Conservation (phyloP, 225 moss, liverwort and hornwort species). For the Pseudoscleropodium purum region DNA sequence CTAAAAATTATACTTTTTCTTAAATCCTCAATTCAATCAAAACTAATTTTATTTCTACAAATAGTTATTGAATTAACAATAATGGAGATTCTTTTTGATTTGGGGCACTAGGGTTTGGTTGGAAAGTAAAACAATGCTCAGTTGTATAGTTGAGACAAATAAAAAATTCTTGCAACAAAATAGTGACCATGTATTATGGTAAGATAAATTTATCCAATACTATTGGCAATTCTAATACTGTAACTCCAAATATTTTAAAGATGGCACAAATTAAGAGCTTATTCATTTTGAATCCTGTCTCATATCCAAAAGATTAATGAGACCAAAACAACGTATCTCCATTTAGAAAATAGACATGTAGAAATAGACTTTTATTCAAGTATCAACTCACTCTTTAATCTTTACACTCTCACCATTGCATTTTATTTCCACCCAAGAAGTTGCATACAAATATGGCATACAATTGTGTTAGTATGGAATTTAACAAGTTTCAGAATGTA, state of each 20-base stretch:
- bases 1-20: background rate
- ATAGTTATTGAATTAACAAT: background rate
- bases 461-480: background rate
- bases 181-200: accelerated
- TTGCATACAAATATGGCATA: background rate
- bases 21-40: background rate
- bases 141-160: background rate
- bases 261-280: background rate
- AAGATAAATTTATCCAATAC: background rate
- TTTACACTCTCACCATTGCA: background rate
- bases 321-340: background rate
- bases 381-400: accelerated
- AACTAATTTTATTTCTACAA: background rate
- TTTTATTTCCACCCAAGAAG: accelerated
- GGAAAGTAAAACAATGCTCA: background rate
- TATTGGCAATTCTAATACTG: background rate
- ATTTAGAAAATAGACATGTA: background rate
- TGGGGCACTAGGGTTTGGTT: background rate
- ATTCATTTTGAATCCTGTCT: background rate
- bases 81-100: too few relatives aligned
- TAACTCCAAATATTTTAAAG: background rate
- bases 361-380: background rate
- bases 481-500: background rate
- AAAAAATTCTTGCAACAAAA: background rate
- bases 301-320: accelerated